Evolutionary conservation across 2,329 filamentous ascomycete genomes (phyloP).

Genomic region (Apiospora hydei): DNA sequence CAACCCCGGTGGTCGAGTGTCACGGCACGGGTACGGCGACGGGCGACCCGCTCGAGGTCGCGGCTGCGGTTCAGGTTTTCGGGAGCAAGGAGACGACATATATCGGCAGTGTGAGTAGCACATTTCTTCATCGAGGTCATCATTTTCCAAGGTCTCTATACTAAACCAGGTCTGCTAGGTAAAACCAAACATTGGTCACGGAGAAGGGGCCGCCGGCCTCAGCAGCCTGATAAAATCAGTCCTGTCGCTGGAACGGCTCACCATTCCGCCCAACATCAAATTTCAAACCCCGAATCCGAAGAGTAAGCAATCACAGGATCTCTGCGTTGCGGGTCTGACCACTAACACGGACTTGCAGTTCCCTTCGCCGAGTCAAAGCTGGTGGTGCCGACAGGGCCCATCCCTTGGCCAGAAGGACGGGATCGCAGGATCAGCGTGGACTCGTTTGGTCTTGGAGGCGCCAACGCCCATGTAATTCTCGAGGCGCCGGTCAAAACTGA

Average conservation of each 20-base stretch:
- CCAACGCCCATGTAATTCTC: slow-evolving; percentile 21
- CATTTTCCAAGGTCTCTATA: no score
- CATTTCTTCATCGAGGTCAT: neutral
- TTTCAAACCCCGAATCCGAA: slow-evolving; percentile 41
- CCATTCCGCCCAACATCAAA: slow-evolving; percentile 41
- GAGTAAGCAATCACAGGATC: slow-evolving; percentile 26
- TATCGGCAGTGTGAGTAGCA: slow-evolving; percentile 31
- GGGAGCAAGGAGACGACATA: slow-evolving; percentile 23
- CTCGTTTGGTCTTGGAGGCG: slow-evolving; percentile 25
- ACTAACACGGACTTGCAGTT: slow-evolving; percentile 5
- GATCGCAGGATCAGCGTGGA: slow-evolving; percentile 11
- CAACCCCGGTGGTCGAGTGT: slow-evolving; percentile 36
- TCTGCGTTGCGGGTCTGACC: no score
- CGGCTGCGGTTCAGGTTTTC: slow-evolving; percentile 33
- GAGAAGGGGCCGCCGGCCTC: slow-evolving; percentile 38
- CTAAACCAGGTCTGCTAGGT: neutral
- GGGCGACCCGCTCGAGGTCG: neutral
- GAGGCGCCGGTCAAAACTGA: neutral
- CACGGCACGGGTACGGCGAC: slow-evolving; percentile 39
- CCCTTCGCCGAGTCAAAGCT: neutral
- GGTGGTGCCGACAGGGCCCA: neutral
- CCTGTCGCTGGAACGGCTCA: slow-evolving; percentile 31
- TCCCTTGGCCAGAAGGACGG: no score
- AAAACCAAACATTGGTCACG: slow-evolving; percentile 40
- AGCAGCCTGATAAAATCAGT: slow-evolving; percentile 37